Base-by-base conservation (phyloP, 345 rosid genomes). In the Triadica sebifera region DNA sequence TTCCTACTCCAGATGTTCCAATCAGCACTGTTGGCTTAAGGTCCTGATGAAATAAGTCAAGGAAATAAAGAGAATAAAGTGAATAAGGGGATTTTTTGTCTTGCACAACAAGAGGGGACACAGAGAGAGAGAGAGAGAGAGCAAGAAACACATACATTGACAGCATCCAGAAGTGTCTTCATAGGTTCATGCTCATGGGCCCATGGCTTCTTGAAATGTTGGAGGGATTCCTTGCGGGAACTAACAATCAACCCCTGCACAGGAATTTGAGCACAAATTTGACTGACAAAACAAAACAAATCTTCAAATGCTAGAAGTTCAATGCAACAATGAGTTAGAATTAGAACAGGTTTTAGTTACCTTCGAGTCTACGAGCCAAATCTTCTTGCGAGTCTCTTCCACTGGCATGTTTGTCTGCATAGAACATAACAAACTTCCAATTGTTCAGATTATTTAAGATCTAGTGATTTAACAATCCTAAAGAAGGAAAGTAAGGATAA, bases 161-260 rank as follows among this genome's bases (percentile, higher is more conserved):
- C 87, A 6, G 93, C 97, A 72, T 88, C 87, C 25, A 89, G 79
- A 65, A 92, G 97, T 49, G 87, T 71, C 50, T 80, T 86, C 20
- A 92, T 61, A 16, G 95, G 97, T 68, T 90, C 85, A 70, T 92
- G 95, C 19, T 92, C 91, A 77, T 94, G 97, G 60, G 98, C 97
- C 98, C 97, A 94, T 3, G 97, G 97, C 84, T 85, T 92, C 86
- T 94, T 94, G 86, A 94, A 94, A 79, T 89, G 98, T 72, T 92
- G 98, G 70, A 94, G 86, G 29, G 97, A 85, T 70, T 92, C 97
- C 51, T 65, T 77, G 34, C 98, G 97, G 29, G 92, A 94, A 76
- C 85, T 85, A 73, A 92, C 97, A 75, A 92, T 90, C 85, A 94
- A 83, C 46, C 97, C 98, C 98, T 94, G 82, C 67, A 78, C 66